Percentiles rank a stretch among this genome's conserved stretches.
Conservation (phyloP, 1,284 basidiomycete genomes). For the Heliocybe sulcata region DNA sequence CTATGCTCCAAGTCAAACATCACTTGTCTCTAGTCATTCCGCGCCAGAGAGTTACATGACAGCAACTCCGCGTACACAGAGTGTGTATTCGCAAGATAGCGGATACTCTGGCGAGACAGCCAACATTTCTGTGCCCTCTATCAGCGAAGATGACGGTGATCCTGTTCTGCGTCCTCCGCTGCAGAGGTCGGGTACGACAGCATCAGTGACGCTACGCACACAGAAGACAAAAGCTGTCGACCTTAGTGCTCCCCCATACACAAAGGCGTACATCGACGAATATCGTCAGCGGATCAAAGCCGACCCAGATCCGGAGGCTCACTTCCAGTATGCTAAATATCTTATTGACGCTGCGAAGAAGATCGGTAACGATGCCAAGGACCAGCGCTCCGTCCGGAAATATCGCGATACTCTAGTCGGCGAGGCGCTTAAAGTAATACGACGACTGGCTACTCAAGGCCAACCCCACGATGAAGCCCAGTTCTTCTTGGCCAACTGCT, state of each 20-base stretch:
- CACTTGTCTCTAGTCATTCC: conserved; percentile 10
- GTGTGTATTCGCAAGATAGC: neutral
- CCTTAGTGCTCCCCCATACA: conserved; percentile 82
- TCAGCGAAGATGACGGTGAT: neutral
- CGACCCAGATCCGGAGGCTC: conserved; percentile 98
- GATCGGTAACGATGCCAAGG: conserved; percentile 65
- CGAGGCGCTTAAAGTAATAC: conserved; percentile 90
- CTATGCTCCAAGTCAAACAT: conserved; percentile 3
- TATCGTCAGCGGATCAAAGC: conserved; percentile 96
- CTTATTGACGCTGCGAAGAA: conserved; percentile 98
- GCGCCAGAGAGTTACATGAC: conserved; percentile 9
- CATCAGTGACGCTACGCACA: conserved; percentile 53
- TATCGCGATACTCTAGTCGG: conserved; percentile 86
- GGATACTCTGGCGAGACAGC: neutral
- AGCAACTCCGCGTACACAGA: conserved; percentile 12
- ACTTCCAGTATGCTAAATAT: conserved; percentile 96
- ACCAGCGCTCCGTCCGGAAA: conserved; percentile 78
- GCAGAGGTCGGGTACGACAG: conserved; percentile 47
- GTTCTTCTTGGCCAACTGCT: conserved; percentile 97
- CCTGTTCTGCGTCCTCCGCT: conserved; percentile 35
- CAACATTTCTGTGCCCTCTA: neutral
- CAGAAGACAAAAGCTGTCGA: conserved; percentile 80
- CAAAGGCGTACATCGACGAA: conserved; percentile 95
- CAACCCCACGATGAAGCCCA: conserved; percentile 95
- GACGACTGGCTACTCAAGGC: conserved; percentile 85